A percentile compares a stretch with the other conserved stretches of the same genome.
Evolutionary conservation across 2,329 filamentous ascomycete genomes (phyloP).

Genomic region (Trichoderma sp.): DNA sequence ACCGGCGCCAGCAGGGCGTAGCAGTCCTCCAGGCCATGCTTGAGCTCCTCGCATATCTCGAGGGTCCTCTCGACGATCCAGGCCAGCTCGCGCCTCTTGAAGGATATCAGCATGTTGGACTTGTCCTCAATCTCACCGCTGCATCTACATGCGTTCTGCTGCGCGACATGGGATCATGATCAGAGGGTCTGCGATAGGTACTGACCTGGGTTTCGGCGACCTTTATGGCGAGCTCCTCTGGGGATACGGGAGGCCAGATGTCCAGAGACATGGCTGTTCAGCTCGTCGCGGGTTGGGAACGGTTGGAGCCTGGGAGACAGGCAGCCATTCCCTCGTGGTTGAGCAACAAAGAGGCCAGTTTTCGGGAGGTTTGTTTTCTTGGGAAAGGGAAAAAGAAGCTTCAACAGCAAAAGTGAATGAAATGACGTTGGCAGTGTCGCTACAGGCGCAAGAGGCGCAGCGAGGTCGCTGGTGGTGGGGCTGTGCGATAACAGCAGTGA

Average conservation of each 20-base stretch:
- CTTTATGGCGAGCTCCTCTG: conserved; percentile 53
- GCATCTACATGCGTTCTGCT: neutral
- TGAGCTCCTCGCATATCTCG: conserved; percentile 52
- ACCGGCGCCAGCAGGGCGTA: conserved; percentile 81
- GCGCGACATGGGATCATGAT: neutral
- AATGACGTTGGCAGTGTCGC: conserved; percentile 9
- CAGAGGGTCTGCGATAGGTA: neutral
- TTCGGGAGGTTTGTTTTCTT: neutral
- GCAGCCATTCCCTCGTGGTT: conserved; percentile 23
- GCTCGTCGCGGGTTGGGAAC: neutral
- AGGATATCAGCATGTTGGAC: conserved; percentile 36
- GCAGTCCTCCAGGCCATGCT: conserved; percentile 80
- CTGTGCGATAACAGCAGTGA: conserved; percentile 21
- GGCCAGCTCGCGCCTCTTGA: conserved; percentile 54
- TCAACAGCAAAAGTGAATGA: too few relatives aligned
- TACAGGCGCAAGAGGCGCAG: neutral
- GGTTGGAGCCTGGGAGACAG: conserved; percentile 26
- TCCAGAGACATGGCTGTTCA: conserved; percentile 55
- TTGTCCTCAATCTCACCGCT: neutral
- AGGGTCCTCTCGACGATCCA: conserved; percentile 59
- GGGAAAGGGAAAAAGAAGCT: neutral
- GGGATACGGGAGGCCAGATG: conserved; percentile 59
- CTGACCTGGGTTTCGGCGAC: conserved; percentile 56
- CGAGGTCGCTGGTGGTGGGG: conserved; percentile 10
- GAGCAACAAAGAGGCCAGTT: conserved; percentile 17